These are phyloP conservation scores for Diaporthe amygdali DNA, from an alignment of 2,329 filamentous ascomycete genomes.

Conservation along the genomic window DNA sequence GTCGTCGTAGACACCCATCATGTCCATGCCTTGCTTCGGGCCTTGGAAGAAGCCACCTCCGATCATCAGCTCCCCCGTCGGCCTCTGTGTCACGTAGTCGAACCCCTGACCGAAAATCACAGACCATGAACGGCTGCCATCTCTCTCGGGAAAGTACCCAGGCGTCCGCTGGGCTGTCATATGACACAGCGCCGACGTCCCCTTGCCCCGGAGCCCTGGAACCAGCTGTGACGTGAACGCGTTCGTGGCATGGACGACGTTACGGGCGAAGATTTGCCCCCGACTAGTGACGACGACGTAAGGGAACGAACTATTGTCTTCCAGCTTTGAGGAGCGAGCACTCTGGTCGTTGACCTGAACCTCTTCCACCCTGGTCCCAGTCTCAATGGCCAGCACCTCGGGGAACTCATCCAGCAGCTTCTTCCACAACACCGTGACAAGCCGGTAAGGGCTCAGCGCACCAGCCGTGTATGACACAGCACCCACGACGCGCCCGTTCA, in stretches of 20 bases:
- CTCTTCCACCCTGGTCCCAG: conserved; percentile 41
- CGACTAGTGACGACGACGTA: conserved; percentile 51
- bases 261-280: conserved; percentile 49
- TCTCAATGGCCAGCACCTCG: conserved; percentile 42
- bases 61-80: conserved; percentile 56
- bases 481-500: conserved; percentile 42
- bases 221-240: conserved; percentile 56
- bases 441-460: conserved; percentile 56
- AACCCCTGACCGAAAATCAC: conserved; percentile 51
- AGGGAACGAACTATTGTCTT: conserved; percentile 27
- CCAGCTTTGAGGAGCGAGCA: background rate
- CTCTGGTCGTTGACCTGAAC: conserved; percentile 27
- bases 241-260: conserved; percentile 65
- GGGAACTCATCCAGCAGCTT: conserved; percentile 41
- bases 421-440: conserved; percentile 52
- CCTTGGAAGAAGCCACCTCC: conserved; percentile 57
- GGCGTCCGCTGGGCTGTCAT: conserved; percentile 57
- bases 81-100: conserved; percentile 58
- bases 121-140: conserved; percentile 53
- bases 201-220: conserved; percentile 49
- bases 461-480: conserved; percentile 52
- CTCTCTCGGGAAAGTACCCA: conserved; percentile 34
- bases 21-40: conserved; percentile 45
- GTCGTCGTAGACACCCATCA: conserved; percentile 55
- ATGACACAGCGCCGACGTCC: conserved; percentile 51